Base-by-base conservation (phyloP, 2,329 filamentous ascomycete genomes). In the Sclerotinia minor region DNA sequence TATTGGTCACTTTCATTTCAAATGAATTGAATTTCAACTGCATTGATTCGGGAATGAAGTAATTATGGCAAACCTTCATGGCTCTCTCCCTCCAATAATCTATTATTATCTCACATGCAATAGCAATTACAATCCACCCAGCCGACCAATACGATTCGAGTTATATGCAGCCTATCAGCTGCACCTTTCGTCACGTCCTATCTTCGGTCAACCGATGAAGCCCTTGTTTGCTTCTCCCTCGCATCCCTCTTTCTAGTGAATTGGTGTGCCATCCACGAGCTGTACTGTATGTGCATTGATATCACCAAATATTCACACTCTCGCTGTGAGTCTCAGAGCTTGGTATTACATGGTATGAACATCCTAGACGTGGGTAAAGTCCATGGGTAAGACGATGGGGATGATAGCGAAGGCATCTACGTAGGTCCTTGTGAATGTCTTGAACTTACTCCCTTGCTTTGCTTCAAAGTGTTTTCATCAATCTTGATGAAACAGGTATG, bases 11-110 rank as follows among this genome's bases (percentile, higher is more conserved):
- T 38, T 53, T 19, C 17, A 47, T 35, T 24, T n/a, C 15, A 29
- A 35, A 45, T 44, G 3, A 15, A 47, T 21, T 38, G n/a, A 29
- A 32, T 8, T 54, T 21, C 21, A 32, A 50, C 26, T 57, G 59
- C 41, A 45, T 29, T 60, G 67, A 65, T 65, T 68, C 38, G 67
- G 44, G 67, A 59, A 52, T 64, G 11, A 11, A 50, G 52, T 45
- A 15, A 38, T 53, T 44, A 41, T 59, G 44, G 13, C 41, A 41
- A 13, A 15, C 26, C 21, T 35, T 32, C 58, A n/a, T 49, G 26
- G 44, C n/a, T 24, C 29, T 29, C 17, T n/a, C 50, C 26, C 45
- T 52, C 65, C 59, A 67, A 64, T 67, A 55, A 49, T 24, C 35
- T 64, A 24, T 11, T 24, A 29, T 65, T 52, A 47, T 68, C n/a